A percentile compares a stretch with the other conserved stretches of the same genome.
Conservation (phyloP, 805 yeast species). For the Yamadazyma philogaea region DNA sequence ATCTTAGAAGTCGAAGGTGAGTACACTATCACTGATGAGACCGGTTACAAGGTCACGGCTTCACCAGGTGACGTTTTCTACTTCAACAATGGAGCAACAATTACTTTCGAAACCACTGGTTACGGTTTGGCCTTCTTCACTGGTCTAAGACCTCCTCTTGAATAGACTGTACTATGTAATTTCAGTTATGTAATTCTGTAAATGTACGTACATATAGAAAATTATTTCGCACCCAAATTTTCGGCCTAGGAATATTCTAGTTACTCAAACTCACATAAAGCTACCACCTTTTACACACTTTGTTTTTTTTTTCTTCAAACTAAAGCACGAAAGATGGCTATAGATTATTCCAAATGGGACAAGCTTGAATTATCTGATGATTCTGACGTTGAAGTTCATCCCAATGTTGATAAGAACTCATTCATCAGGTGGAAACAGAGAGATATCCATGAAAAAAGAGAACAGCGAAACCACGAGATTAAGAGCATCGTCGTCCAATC, state of each 20-base stretch:
- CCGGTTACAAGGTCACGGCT: constrained; percentile 55
- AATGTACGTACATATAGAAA: background rate
- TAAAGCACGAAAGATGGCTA: constrained; percentile 49
- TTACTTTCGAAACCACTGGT: constrained; percentile 58
- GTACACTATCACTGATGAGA: constrained; percentile 59
- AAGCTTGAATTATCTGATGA: constrained; percentile 94
- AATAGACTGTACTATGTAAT: background rate
- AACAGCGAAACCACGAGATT: constrained; percentile 74
- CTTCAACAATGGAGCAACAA: constrained; percentile 65
- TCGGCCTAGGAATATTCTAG: background rate
- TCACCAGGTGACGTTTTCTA: constrained; percentile 66
- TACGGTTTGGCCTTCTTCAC: constrained; percentile 62
- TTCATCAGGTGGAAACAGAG: constrained; percentile 96
- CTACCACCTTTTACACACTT: background rate
- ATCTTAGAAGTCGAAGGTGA: constrained; percentile 67
- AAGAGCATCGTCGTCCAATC: constrained; percentile 70
- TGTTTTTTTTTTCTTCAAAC: background rate
- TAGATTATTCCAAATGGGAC: constrained; percentile 98
- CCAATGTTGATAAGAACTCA: constrained; percentile 91
- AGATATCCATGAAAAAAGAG: constrained; percentile 91
- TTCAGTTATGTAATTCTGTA: background rate
- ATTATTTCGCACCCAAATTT: background rate
- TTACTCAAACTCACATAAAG: background rate
- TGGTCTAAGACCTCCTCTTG: constrained; percentile 51
- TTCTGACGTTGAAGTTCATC: constrained; percentile 96